Conservation (phyloP, 176 grass and related monocot species). For the Lolium multiflorum region DNA sequence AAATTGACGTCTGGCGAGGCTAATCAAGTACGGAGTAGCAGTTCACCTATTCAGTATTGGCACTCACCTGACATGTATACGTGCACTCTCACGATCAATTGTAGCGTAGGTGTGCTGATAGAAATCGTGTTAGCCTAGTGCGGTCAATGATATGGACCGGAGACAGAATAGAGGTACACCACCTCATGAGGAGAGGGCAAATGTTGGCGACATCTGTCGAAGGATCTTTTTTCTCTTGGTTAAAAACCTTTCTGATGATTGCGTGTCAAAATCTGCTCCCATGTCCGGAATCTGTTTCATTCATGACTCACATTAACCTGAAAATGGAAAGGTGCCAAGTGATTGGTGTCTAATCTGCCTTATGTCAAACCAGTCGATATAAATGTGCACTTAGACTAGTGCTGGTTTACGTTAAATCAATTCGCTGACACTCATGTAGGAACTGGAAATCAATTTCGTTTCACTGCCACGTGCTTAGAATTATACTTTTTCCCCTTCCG, state of each 20-base stretch:
- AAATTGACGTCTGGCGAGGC: background rate
- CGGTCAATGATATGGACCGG: background rate
- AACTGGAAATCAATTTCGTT: background rate
- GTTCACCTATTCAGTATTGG: background rate
- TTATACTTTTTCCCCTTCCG: background rate
- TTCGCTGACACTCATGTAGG: background rate
- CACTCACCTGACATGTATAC: background rate
- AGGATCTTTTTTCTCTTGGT: background rate
- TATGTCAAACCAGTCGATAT: too few species aligned
- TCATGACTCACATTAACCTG: constrained; percentile 1
- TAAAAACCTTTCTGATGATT: background rate
- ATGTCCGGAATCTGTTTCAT: background rate
- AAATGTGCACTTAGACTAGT: background rate
- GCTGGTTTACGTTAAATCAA: background rate
- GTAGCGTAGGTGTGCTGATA: background rate
- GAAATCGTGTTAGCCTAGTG: background rate
- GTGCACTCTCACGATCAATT: background rate
- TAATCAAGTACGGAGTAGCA: background rate
- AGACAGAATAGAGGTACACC: background rate
- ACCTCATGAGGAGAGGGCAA: background rate
- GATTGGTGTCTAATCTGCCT: background rate
- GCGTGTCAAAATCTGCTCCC: background rate
- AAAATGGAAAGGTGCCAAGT: background rate
- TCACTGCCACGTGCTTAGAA: background rate
- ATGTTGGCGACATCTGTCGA: background rate